Conservation (phyloP, 352 stramenopile species). For the Pythium insidiosum region DNA sequence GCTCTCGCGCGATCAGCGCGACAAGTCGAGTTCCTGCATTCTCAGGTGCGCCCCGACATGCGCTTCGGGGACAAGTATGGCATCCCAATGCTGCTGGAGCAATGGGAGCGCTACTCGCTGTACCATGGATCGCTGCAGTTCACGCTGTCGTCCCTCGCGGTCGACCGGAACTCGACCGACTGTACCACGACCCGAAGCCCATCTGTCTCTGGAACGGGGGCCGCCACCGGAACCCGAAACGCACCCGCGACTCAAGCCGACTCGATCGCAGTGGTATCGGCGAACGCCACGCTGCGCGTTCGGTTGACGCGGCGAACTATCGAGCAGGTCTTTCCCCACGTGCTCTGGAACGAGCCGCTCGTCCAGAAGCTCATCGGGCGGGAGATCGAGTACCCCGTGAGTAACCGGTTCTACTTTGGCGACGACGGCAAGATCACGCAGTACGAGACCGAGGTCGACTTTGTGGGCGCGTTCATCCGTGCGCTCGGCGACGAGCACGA, state of each 20-base stretch:
- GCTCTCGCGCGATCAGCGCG: slow-evolving; percentile 3
- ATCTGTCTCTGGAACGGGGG: too few relatives aligned
- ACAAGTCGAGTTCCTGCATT: slow-evolving; percentile 28
- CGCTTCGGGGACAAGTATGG: slow-evolving; percentile 35
- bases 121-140: slow-evolving; percentile 35
- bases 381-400: slow-evolving; percentile 16
- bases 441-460: slow-evolving; percentile 19
- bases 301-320: slow-evolving; percentile 12
- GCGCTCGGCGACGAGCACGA: slow-evolving; percentile 8
- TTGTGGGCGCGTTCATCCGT: slow-evolving; percentile 14
- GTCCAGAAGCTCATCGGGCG: slow-evolving; percentile 29
- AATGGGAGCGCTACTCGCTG: slow-evolving; percentile 53
- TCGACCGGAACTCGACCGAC: too few relatives aligned
- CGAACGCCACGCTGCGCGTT: slow-evolving; percentile 7
- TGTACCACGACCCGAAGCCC: too few relatives aligned
- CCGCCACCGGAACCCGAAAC: too few relatives aligned
- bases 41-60: slow-evolving; percentile 27
- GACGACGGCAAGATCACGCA: slow-evolving; percentile 13
- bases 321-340: slow-evolving; percentile 26
- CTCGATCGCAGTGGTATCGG: slow-evolving; percentile 1
- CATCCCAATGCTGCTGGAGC: slow-evolving; percentile 26
- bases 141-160: slow-evolving; percentile 30
- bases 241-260: too few relatives aligned
- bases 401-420: slow-evolving; percentile 21
- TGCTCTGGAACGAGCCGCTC: slow-evolving; percentile 22